Percentiles rank a stretch among this genome's conserved stretches.
These are phyloP conservation scores for Plenodomus biglobosus DNA, from an alignment of 2,329 filamentous ascomycete species.

Conservation along the genomic window DNA sequence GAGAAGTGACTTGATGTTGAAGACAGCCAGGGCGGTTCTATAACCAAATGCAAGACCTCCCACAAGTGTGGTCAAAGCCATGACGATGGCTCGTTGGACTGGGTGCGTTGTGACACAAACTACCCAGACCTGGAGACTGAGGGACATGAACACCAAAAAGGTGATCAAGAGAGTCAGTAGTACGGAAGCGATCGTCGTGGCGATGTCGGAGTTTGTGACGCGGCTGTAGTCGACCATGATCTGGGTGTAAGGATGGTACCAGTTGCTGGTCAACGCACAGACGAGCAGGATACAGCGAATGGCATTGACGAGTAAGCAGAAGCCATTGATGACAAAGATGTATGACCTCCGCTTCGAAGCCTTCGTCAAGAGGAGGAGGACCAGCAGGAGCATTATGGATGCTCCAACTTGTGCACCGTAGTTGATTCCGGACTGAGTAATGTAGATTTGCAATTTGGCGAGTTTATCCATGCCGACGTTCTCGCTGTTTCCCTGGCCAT, in stretches of 20 bases:
- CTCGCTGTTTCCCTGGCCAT: slow-evolving; percentile 49
- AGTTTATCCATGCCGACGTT: slow-evolving; percentile 48
- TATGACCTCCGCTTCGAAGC: slow-evolving; percentile 63
- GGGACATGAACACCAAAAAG: slow-evolving; percentile 58
- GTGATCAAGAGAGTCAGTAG: slow-evolving; percentile 57
- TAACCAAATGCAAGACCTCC: slow-evolving; percentile 56
- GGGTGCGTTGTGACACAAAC: slow-evolving; percentile 56
- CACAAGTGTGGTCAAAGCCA: slow-evolving; percentile 52
- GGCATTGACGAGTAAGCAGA: slow-evolving; percentile 62
- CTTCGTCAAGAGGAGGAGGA: slow-evolving; percentile 68
- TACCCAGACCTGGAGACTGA: slow-evolving; percentile 65
- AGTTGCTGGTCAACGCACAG: slow-evolving; percentile 63
- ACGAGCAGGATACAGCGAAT: slow-evolving; percentile 61
- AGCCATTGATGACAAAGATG: slow-evolving; percentile 66
- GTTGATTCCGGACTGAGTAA: slow-evolving; percentile 59
- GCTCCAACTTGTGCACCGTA: slow-evolving; percentile 72
- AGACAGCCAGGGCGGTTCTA: slow-evolving; percentile 55
- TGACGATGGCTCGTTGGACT: slow-evolving; percentile 50
- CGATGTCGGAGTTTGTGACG: slow-evolving; percentile 51
- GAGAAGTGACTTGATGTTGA: slow-evolving; percentile 50
- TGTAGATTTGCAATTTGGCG: slow-evolving; percentile 51
- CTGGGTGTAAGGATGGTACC: slow-evolving; percentile 62
- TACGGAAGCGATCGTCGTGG: slow-evolving; percentile 51
- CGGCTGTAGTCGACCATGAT: slow-evolving; percentile 58
- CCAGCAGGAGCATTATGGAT: slow-evolving; percentile 63